These are phyloP conservation scores for Candida tallmaniae DNA, from an alignment of 805 yeast genomes.

Conservation along the genomic window DNA sequence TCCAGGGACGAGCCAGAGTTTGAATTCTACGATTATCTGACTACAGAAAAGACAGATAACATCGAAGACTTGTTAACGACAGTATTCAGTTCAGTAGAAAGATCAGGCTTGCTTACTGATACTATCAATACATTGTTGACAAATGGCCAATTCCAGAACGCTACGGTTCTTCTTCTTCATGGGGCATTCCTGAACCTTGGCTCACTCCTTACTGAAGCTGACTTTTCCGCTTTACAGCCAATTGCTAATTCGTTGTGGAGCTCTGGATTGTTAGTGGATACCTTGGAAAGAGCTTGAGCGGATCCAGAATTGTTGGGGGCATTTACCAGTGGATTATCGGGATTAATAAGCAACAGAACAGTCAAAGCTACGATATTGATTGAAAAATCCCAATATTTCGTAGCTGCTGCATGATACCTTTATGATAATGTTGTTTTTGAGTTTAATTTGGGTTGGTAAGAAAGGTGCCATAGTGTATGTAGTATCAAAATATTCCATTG, in stretches of 20 bases:
- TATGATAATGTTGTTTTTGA: too few species aligned
- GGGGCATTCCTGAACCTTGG: conserved; percentile 21
- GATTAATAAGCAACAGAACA: conserved; percentile 15
- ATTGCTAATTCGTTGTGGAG: conserved; percentile 15
- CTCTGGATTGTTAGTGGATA: conserved; percentile 22
- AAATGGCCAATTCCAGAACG: conserved; percentile 20
- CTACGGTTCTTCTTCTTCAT: conserved; percentile 18
- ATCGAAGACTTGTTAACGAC: conserved; percentile 26
- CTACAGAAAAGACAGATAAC: conserved; percentile 22
- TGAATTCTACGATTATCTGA: conserved; percentile 6
- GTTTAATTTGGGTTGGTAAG: too few species aligned
- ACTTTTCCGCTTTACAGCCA: conserved; percentile 18
- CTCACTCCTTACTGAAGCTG: conserved; percentile 10
- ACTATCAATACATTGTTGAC: conserved; percentile 20
- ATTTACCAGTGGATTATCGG: conserved; percentile 17
- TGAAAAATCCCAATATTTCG: too few species aligned
- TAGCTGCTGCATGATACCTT: too few species aligned
- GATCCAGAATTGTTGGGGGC: conserved; percentile 21
- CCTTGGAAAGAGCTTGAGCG: conserved; percentile 18
- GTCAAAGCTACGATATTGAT: conserved; percentile 13
- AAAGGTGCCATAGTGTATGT: too few species aligned
- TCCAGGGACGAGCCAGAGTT: conserved; percentile 5
- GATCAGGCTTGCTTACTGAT: conserved; percentile 23
- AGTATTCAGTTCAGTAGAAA: conserved; percentile 21
- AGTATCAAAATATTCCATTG: too few species aligned